phyloP scores from a whole-genome alignment of 768 basidiomycete species.

The Cystofilobasidium ferigula region DNA sequence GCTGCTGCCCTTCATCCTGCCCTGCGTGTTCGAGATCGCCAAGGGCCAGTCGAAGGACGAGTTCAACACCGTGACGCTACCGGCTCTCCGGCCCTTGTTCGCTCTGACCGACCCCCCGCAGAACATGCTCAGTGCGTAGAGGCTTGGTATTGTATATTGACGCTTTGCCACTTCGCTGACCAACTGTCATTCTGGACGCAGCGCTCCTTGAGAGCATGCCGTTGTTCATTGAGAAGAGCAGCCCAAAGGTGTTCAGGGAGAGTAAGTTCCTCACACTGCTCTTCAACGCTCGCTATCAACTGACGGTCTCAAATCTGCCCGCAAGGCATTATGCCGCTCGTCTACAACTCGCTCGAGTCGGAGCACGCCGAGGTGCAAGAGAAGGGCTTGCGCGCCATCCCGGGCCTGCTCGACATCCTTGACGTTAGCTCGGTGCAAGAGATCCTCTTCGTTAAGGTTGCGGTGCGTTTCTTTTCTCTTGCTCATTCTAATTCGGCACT shows the following conservation, averaged over 20 bases:
- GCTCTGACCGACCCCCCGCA: conserved; percentile 87
- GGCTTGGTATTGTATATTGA: neutral
- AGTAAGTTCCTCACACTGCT: conserved; percentile 47
- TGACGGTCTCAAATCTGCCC: neutral
- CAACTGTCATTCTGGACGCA: neutral
- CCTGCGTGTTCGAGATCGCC: conserved; percentile 87
- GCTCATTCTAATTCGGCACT: neutral
- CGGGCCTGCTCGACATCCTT: conserved; percentile 21
- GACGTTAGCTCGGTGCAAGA: conserved; percentile 20
- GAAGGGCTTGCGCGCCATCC: conserved; percentile 8
- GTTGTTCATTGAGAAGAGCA: conserved; percentile 79
- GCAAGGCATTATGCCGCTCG: conserved; percentile 83
- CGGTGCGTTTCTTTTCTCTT: neutral
- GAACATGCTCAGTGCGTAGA: conserved; percentile 62
- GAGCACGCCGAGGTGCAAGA: conserved; percentile 53
- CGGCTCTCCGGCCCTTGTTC: conserved; percentile 81
- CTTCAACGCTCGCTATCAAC: neutral
- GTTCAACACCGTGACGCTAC: conserved; percentile 70
- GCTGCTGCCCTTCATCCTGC: conserved; percentile 85
- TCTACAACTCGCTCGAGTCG: conserved; percentile 93
- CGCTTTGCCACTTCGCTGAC: neutral
- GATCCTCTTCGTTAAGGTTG: conserved; percentile 21
- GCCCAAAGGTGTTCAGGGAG: conserved; percentile 72
- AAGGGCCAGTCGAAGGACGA: conserved; percentile 62
- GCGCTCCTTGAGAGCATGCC: conserved; percentile 75